Evolutionary conservation across 345 rosid genomes (phyloP).

Genomic region (Brassica juncea): DNA sequence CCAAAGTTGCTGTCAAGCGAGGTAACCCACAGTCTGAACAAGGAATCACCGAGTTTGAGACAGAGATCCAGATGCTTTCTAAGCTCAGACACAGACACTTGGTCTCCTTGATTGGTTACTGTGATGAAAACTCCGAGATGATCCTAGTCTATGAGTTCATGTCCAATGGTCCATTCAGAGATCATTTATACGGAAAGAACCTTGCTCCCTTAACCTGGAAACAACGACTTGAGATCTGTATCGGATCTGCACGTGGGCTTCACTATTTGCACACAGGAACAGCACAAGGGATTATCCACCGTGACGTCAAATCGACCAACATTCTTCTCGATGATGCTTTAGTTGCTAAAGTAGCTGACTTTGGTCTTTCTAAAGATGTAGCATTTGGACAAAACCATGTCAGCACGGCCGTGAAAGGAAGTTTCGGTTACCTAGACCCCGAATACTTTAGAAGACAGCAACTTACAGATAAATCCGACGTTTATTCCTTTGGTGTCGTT

Average conservation of each 20-base stretch:
- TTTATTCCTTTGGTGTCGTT: slow-evolving; percentile 72
- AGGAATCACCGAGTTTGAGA: slow-evolving; percentile 80
- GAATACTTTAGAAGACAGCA: slow-evolving; percentile 72
- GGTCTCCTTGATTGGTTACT: slow-evolving; percentile 79
- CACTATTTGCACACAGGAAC: slow-evolving; percentile 87
- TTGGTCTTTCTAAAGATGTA: slow-evolving; percentile 78
- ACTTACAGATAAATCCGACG: slow-evolving; percentile 63
- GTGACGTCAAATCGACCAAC: slow-evolving; percentile 83
- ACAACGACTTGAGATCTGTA: slow-evolving; percentile 73
- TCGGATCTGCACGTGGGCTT: slow-evolving; percentile 80
- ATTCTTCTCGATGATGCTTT: slow-evolving; percentile 74
- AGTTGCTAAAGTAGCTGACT: slow-evolving; percentile 82
- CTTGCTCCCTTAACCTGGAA: slow-evolving; percentile 71
- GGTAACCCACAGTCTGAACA: slow-evolving; percentile 91
- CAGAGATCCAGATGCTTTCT: slow-evolving; percentile 85
- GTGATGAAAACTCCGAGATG: slow-evolving; percentile 80
- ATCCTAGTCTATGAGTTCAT: slow-evolving; percentile 81
- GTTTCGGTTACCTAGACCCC: slow-evolving; percentile 64
- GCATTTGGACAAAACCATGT: slow-evolving; percentile 72
- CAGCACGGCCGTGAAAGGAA: slow-evolving; percentile 55
- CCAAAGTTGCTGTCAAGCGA: slow-evolving; percentile 78
- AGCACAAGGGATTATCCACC: slow-evolving; percentile 89
- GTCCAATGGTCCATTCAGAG: slow-evolving; percentile 79
- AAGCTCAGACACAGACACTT: slow-evolving; percentile 84
- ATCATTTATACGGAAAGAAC: slow-evolving; percentile 71